Evolutionary conservation across 2,329 filamentous ascomycete species (phyloP).

Genomic region (Davidsoniella neocaledoniae): DNA sequence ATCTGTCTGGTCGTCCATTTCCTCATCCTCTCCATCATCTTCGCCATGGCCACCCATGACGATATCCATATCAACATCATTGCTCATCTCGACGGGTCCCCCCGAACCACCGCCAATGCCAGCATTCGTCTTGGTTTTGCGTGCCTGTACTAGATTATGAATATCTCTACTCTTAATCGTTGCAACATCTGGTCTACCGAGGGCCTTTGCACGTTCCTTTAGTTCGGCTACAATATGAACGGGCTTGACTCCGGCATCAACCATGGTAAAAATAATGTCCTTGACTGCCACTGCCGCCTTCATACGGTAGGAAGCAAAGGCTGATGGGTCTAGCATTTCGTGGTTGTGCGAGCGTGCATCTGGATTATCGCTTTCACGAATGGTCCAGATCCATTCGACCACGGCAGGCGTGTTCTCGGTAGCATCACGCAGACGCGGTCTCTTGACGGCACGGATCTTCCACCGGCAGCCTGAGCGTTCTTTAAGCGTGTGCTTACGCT

Average conservation of each 20-base stretch:
- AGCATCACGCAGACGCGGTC: constrained; percentile 12
- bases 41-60: not conserved
- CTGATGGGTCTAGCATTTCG: constrained; percentile 10
- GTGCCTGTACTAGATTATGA: constrained; percentile 11
- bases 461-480: constrained; percentile 12
- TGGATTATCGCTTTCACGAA: constrained; percentile 11
- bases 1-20: not conserved
- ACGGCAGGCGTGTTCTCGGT: constrained; percentile 15
- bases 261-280: constrained; percentile 12
- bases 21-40: not conserved
- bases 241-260: constrained; percentile 11
- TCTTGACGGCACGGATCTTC: constrained; percentile 12
- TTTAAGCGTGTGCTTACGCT: constrained; percentile 11
- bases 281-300: constrained; percentile 10
- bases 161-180: constrained; percentile 12
- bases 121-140: constrained; percentile 1
- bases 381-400: constrained; percentile 12
- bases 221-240: constrained; percentile 12
- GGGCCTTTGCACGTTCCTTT: constrained; percentile 5
- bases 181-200: constrained; percentile 5
- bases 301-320: constrained; percentile 12
- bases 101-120: not conserved
- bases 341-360: constrained; percentile 11
- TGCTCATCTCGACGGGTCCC: not conserved
- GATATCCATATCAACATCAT: constrained; percentile 6